Evolutionary conservation across 2,329 filamentous ascomycete species (phyloP), one percentile per base, ranked within the genome.

Genomic region (Epicoccum nigrum): DNA sequence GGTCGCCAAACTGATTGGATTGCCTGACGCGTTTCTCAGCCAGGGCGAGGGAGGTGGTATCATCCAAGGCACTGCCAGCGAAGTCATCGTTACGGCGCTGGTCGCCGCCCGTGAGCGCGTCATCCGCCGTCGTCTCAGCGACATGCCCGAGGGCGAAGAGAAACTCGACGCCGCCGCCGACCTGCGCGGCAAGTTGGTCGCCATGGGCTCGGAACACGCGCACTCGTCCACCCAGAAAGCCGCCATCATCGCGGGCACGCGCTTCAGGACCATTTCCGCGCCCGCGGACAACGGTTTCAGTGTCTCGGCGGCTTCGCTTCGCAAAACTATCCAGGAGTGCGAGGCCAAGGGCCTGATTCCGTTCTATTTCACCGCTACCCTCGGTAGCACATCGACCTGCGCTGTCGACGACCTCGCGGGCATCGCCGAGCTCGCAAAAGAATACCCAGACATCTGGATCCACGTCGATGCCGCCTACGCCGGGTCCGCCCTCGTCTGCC

Each of bases 401-500:
- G 90, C 91, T 5, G 81, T 93, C 19, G 93, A 97, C 74, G 87
- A 92, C 66, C 89, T 96, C 63, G 80, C 76, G 1, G 85, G 85
- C 56, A 87, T 96, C 64, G 84, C 82, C 13, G 76, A 77, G 5
- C 77, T 86, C 1, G 66, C 82, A 2, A 67, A 71, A 50, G 78
- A 79, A 3, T 83, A 81, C 67, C 81, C 81, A 8, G 74, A 82
- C 52, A 77, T 97, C 45, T 97, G 93, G 92, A 88, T 96, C 16
- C 93, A 97, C 74, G 84, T 97, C 45, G 93, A 97, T 74, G 93
- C 90, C 9, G 93, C 93, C 1, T 97, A 96, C 73, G 93, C 93
- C 1, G 93, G 93, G 2, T 86, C 90, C 0, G 89, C 92, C 1
- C 83, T 97, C 3, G 78, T 96, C 3, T 86, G 89, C 17, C 88